These are phyloP conservation scores for Collariella sp. DNA, from an alignment of 495 filamentous ascomycete species.

Conservation along the genomic window DNA sequence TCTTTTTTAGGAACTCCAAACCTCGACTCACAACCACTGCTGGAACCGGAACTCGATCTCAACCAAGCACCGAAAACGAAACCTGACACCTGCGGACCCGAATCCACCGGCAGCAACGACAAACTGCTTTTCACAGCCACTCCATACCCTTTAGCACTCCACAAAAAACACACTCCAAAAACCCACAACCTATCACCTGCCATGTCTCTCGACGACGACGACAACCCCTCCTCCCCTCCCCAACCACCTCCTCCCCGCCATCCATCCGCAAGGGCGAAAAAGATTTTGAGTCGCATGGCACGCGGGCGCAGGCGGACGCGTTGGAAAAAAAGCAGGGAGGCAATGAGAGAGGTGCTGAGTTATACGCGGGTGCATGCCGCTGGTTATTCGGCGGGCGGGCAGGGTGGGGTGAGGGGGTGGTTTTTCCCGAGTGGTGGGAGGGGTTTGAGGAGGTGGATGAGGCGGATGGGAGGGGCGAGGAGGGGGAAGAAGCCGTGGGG, in stretches of 20 bases:
- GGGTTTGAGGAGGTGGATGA: conserved; percentile 27
- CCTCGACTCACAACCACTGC: too few species aligned
- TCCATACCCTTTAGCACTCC: background rate
- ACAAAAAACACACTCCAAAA: background rate
- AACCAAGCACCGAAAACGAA: too few species aligned
- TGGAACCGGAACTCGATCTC: too few species aligned
- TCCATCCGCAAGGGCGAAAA: conserved; percentile 63
- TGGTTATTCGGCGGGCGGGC: conserved; percentile 34
- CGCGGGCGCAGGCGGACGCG: conserved; percentile 62
- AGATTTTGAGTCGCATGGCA: conserved; percentile 92
- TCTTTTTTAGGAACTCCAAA: too few species aligned
- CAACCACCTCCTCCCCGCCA: conserved; percentile 19
- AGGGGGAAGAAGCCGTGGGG: conserved; percentile 25
- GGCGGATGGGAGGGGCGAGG: conserved; percentile 1
- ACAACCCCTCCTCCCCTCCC: conserved; percentile 20
- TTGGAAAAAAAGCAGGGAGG: conserved; percentile 73
- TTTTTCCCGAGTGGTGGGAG: conserved; percentile 43
- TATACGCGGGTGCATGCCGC: conserved; percentile 55
- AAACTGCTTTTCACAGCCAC: background rate
- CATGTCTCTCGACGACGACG: conserved; percentile 42
- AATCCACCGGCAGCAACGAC: too few species aligned
- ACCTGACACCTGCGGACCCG: too few species aligned
- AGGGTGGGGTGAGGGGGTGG: conserved; percentile 47
- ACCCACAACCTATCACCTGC: background rate
- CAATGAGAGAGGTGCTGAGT: conserved; percentile 82